Base-by-base conservation (phyloP, 2,329 filamentous ascomycete species). In the Botryotinia globosa region DNA sequence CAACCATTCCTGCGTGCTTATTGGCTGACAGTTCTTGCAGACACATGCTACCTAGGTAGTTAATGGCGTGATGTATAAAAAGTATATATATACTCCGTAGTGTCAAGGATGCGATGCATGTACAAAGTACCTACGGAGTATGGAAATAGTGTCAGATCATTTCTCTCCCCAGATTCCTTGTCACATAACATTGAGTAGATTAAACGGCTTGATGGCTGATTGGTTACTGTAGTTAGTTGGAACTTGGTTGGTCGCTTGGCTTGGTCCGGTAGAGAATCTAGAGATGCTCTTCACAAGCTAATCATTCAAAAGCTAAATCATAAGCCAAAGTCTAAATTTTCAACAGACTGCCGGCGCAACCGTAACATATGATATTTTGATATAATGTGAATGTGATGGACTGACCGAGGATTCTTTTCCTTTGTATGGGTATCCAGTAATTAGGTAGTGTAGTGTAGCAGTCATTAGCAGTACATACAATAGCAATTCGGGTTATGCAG, bases 51-150 rank as follows among this genome's bases (percentile, higher is more conserved):
- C n/a, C n/a, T n/a, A n/a, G n/a, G n/a, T n/a, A 25, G 16, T 20
- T 14, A 51, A 66, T 66, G 64, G 64, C 45, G 64, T 66, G 45
- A 66, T 51, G 61, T 32, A 54, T n/a, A n/a, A 29, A 56, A 56
- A 32, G 51, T 32, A 16, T 39, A 14, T 42, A n/a, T n/a, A n/a
- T n/a, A n/a, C n/a, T n/a, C n/a, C n/a, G n/a, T n/a, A 29, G 29
- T 29, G 1, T 42, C 18, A 37, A 66, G 48, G 45, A 48, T 34
- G 44, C 37, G 32, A 39, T 51, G 32, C 29, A n/a, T 51, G 32
- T 51, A 5, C 39, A 42, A 22, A 32, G 61, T n/a, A 44, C 32
- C 32, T 39, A 39, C 39, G 29, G 16, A 32, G 62, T n/a, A 32
- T 64, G 1, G 12, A 8, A 29, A 64, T 64, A 9, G n/a, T 20